Evolutionary conservation across 2,329 filamentous ascomycete genomes (phyloP).

Genomic region (Epichloe festucae): DNA sequence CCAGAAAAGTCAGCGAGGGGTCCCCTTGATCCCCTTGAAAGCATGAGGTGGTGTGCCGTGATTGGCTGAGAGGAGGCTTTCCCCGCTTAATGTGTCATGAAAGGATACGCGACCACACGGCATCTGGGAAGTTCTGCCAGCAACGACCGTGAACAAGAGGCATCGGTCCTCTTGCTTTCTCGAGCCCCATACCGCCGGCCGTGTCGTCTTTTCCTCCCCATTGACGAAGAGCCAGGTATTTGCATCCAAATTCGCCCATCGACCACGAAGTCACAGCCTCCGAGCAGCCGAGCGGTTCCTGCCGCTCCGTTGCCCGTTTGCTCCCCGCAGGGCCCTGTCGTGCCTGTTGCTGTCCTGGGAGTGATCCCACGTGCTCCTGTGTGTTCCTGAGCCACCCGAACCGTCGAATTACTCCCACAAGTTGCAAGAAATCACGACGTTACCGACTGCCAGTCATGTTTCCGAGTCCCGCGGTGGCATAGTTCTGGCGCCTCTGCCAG

Average conservation of each 20-base stretch:
- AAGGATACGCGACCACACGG: constrained; percentile 16
- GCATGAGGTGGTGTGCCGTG: constrained; percentile 9
- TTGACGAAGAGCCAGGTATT: neutral
- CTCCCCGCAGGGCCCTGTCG: constrained; percentile 4
- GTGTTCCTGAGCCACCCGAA: neutral
- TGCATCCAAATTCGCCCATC: constrained; percentile 2
- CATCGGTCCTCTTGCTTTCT: constrained; percentile 1
- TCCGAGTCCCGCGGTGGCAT: constrained; percentile 28
- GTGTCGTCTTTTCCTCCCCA: neutral
- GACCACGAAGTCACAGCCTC: neutral
- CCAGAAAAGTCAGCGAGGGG: too few relatives aligned
- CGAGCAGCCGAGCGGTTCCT: constrained; percentile 2
- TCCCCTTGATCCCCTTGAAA: too few relatives aligned
- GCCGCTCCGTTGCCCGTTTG: constrained; percentile 8
- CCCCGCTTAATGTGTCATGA: constrained; percentile 28
- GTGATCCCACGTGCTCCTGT: neutral
- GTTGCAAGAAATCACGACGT: constrained; percentile 15
- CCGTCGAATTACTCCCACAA: constrained; percentile 5
- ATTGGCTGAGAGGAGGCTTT: constrained; percentile 17
- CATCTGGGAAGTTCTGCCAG: constrained; percentile 8
- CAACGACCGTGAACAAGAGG: constrained; percentile 5
- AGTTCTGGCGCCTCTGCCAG: constrained; percentile 36
- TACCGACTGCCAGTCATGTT: constrained; percentile 31
- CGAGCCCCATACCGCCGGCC: neutral
- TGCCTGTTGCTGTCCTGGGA: neutral